Evolutionary conservation across 2,329 filamentous ascomycete species (phyloP).

Genomic region (Pseudopyrenochaeta lycopersici): DNA sequence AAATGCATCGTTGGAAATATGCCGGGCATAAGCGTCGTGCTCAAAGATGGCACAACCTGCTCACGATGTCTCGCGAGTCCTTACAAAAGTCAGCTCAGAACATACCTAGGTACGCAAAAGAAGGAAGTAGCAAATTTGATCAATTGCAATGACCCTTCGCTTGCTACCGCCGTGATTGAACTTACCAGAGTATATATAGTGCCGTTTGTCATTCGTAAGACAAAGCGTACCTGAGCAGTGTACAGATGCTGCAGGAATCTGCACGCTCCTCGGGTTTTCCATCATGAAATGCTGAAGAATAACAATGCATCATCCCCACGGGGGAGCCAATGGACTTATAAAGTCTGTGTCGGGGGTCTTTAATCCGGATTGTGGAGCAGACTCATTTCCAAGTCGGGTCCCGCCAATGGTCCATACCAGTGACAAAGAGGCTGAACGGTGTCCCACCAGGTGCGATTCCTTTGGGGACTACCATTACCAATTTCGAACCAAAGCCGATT

Average conservation of each 20-base stretch:
- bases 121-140: neutral
- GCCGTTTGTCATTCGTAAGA: too few relatives aligned
- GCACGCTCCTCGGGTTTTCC: too few relatives aligned
- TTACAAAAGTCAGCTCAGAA: conserved; percentile 9
- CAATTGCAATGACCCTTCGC: neutral
- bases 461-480: neutral
- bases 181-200: neutral
- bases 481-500: neutral
- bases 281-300: neutral
- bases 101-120: neutral
- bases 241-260: too few relatives aligned
- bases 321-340: conserved; percentile 17
- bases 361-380: conserved; percentile 21
- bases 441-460: conserved; percentile 5
- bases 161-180: neutral
- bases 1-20: neutral
- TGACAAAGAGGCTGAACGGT: conserved; percentile 9
- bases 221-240: too few relatives aligned
- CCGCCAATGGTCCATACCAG: conserved; percentile 12
- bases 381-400: conserved; percentile 4
- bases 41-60: neutral
- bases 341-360: conserved; percentile 13
- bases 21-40: neutral
- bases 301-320: conserved; percentile 15
- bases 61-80: conserved; percentile 4